Conservation (phyloP, 257 asterid genomes). For the Scutellaria barbata region DNA sequence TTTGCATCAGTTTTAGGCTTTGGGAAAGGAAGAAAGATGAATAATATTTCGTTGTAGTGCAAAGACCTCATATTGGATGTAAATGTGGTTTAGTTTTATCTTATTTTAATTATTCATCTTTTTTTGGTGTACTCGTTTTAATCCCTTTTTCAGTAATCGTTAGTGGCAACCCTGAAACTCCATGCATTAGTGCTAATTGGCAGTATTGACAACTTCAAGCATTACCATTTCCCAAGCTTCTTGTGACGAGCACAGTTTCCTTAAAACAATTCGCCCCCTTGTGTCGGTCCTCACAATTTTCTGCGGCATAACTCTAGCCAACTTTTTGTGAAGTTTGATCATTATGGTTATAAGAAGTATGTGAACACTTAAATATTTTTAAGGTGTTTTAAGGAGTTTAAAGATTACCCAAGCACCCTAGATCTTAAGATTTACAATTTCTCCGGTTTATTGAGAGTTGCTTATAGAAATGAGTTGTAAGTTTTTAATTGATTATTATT, state of each 20-base stretch:
- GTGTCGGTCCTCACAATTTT: too few relatives aligned
- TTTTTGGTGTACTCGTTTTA: not conserved
- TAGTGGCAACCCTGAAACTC: not conserved
- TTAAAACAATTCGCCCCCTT: too few relatives aligned
- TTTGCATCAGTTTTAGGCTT: conserved; percentile 41
- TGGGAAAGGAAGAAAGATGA: conserved; percentile 54
- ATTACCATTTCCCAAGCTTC: not conserved
- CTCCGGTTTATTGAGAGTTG: not conserved
- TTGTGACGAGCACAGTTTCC: too few relatives aligned
- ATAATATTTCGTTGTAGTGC: conserved; percentile 44
- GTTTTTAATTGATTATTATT: too few relatives aligned
- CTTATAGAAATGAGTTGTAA: not conserved
- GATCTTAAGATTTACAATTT: not conserved
- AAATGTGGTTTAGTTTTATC: conserved; percentile 38
- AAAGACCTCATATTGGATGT: conserved; percentile 49
- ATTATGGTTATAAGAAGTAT: not conserved
- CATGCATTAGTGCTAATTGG: not conserved
- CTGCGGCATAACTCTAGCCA: too few relatives aligned
- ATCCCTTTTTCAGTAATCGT: not conserved
- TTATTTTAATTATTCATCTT: not conserved
- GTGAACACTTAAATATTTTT: too few relatives aligned
- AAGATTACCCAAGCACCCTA: too few relatives aligned
- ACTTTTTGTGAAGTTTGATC: not conserved
- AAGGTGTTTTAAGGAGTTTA: too few relatives aligned
- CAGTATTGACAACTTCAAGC: not conserved